Conservation (phyloP, 1,284 basidiomycete genomes). For the Austropuccinia psidii region DNA sequence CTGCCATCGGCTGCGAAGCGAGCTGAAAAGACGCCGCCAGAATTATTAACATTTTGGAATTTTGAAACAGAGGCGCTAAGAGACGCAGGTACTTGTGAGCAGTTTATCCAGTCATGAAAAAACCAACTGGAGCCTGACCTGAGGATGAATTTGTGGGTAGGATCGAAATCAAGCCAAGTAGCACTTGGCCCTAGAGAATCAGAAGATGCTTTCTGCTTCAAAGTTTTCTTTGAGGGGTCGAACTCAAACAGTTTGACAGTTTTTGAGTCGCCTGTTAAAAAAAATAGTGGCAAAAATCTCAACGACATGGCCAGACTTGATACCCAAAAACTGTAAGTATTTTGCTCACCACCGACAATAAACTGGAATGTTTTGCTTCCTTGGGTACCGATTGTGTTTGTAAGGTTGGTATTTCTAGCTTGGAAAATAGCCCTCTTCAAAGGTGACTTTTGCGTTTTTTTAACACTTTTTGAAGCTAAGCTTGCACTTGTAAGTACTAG, state of each 20-base stretch:
- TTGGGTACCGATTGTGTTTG: too few relatives aligned
- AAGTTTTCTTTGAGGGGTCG: background rate
- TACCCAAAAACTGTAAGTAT: too few relatives aligned
- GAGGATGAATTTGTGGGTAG: background rate
- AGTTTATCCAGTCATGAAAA: background rate
- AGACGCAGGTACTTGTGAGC: too few relatives aligned
- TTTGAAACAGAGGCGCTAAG: background rate
- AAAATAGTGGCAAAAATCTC: too few relatives aligned
- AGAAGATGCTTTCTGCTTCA: background rate
- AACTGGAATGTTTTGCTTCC: too few relatives aligned
- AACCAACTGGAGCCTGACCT: background rate
- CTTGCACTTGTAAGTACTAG: too few relatives aligned
- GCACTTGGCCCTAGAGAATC: conserved; percentile 1
- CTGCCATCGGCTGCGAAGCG: background rate
- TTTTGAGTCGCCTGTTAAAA: background rate
- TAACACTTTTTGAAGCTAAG: too few relatives aligned
- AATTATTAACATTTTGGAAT: background rate
- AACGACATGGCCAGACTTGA: too few relatives aligned
- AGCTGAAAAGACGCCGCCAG: conserved; percentile 21
- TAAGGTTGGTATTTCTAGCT: too few relatives aligned
- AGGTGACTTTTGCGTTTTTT: too few relatives aligned
- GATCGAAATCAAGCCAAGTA: conserved; percentile 16
- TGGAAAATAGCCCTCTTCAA: too few relatives aligned
- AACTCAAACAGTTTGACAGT: background rate
- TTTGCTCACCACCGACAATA: too few relatives aligned